Conservation (phyloP, 495 filamentous ascomycete species). For the Penicillium ucsense region DNA sequence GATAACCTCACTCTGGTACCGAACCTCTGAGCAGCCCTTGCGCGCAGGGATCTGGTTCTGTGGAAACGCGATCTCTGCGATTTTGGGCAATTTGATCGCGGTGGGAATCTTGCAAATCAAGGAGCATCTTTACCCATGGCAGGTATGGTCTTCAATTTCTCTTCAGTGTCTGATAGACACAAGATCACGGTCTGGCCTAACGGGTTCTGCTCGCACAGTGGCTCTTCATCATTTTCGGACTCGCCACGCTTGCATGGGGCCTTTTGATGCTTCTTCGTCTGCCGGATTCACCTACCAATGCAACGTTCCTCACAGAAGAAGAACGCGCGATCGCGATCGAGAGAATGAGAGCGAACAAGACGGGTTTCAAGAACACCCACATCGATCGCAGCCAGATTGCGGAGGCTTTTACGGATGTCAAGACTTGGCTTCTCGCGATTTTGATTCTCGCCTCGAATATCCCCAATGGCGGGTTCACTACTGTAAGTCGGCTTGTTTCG, state of each 20-base stretch:
- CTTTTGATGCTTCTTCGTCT: constrained; percentile 31
- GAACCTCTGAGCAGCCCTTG: constrained; percentile 39
- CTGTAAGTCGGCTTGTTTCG: constrained; percentile 7
- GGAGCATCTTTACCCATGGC: constrained; percentile 7
- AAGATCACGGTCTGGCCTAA: too few relatives aligned
- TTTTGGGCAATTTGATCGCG: constrained; percentile 16
- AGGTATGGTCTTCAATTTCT: constrained; percentile 3
- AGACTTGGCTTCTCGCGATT: constrained; percentile 21
- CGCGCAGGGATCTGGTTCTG: constrained; percentile 43
- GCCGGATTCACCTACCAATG: constrained; percentile 37
- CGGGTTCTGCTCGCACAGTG: constrained; percentile 1
- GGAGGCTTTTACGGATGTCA: constrained; percentile 34
- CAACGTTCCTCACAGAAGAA: constrained; percentile 31
- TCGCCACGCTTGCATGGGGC: constrained; percentile 26
- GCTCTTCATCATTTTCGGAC: constrained; percentile 19
- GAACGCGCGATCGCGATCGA: constrained; percentile 40
- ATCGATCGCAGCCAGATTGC: constrained; percentile 41
- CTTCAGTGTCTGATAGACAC: too few relatives aligned
- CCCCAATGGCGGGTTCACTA: constrained; percentile 25
- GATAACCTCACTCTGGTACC: constrained; percentile 32
- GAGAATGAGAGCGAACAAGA: constrained; percentile 41
- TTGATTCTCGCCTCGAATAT: constrained; percentile 14
- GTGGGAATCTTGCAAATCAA: constrained; percentile 18
- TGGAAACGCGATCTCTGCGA: constrained; percentile 14
- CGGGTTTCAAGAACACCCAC: constrained; percentile 44